These are phyloP conservation scores for Pseudovirgaria hyperparasitica DNA, from an alignment of 2,329 filamentous ascomycete species.

Conservation along the genomic window DNA sequence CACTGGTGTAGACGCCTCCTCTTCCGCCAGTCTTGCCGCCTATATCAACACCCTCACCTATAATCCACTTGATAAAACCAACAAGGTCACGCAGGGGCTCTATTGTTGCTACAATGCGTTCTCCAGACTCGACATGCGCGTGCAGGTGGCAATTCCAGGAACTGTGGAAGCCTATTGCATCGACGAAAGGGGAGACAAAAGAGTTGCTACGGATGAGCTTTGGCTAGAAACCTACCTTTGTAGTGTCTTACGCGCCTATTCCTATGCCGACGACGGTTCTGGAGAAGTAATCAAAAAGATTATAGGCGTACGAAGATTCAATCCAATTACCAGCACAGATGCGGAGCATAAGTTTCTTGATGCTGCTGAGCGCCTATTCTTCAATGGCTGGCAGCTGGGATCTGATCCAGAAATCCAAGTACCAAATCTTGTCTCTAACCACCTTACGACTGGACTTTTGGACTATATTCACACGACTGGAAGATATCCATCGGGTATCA, in stretches of 20 bases:
- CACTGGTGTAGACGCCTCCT: conserved; percentile 91
- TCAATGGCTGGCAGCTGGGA: conserved; percentile 87
- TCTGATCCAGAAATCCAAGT: conserved; percentile 97
- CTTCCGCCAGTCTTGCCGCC: conserved; percentile 88
- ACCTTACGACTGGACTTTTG: conserved; percentile 83
- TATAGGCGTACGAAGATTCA: conserved; percentile 92
- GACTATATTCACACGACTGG: conserved; percentile 95
- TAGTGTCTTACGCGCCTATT: conserved; percentile 85
- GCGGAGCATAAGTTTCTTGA: conserved; percentile 93
- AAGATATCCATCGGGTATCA: conserved; percentile 87
- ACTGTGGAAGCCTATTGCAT: conserved; percentile 96
- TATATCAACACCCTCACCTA: conserved; percentile 98
- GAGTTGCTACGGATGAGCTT: conserved; percentile 80
- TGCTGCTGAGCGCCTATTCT: conserved; percentile 89
- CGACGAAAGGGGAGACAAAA: conserved; percentile 90
- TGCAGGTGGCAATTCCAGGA: conserved; percentile 93
- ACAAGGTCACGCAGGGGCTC: conserved; percentile 85
- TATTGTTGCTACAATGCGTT: conserved; percentile 99
- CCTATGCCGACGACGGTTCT: conserved; percentile 89
- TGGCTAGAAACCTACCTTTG: conserved; percentile 98
- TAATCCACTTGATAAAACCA: conserved; percentile 66
- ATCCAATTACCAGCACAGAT: conserved; percentile 96
- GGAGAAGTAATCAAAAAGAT: conserved; percentile 94
- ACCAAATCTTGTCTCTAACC: conserved; percentile 91
- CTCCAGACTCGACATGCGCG: conserved; percentile 93